Evolutionary conservation across 345 rosid species (phyloP).

Genomic region (Gossypium raimondii): DNA sequence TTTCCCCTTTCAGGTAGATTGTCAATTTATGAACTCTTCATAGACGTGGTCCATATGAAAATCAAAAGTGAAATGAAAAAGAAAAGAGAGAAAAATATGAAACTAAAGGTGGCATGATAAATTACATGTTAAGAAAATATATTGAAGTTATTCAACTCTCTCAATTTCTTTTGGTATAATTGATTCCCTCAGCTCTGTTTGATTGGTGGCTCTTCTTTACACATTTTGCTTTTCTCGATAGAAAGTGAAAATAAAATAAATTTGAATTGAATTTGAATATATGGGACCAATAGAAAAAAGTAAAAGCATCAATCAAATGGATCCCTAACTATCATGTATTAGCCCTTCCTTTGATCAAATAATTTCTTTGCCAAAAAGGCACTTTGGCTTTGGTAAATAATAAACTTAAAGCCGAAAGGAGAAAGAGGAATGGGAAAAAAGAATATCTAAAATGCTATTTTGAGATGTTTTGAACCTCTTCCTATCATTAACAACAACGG

Average conservation of each 20-base stretch:
- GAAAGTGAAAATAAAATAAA: background rate
- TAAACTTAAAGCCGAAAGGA: background rate
- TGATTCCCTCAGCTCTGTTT: background rate
- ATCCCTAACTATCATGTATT: background rate
- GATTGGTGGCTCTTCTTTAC: background rate
- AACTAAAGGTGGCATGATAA: background rate
- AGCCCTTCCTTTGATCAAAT: background rate
- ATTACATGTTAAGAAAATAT: background rate
- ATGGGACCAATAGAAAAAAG: background rate
- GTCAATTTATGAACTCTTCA: background rate
- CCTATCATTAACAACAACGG: slow-evolving; percentile 4
- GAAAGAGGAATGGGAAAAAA: background rate
- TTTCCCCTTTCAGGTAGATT: background rate
- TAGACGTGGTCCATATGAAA: background rate
- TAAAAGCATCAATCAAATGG: background rate
- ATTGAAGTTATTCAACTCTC: background rate
- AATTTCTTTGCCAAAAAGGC: background rate
- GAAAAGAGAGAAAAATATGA: background rate
- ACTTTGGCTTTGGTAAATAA: slow-evolving; percentile 6
- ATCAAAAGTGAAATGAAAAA: background rate
- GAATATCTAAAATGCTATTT: background rate
- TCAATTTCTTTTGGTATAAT: background rate
- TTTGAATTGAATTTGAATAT: background rate
- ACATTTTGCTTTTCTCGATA: background rate
- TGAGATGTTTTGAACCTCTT: background rate